Evolutionary conservation across 306 rosid species (phyloP).

Genomic region (Styphnolobium japonicum): DNA sequence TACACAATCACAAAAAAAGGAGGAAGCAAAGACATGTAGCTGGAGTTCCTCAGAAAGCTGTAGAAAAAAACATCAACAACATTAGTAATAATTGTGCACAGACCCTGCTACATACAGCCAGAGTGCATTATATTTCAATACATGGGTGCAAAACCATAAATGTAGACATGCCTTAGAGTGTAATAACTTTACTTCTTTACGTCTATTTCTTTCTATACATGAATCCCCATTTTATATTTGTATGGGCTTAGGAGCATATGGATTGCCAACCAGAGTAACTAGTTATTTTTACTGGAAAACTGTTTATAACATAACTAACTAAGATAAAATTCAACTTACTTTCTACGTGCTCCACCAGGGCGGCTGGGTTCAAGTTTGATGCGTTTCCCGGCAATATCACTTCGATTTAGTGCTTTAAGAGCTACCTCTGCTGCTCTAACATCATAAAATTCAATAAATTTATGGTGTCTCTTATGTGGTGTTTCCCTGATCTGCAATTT

Average conservation of each 20-base stretch:
- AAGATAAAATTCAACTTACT: constrained; percentile 48
- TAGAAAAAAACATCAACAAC: background rate
- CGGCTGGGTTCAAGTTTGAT: constrained; percentile 98
- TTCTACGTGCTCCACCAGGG: constrained; percentile 97
- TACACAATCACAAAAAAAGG: background rate
- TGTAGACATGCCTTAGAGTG: background rate
- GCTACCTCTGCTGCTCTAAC: constrained; percentile 95
- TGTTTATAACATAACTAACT: background rate
- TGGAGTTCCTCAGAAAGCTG: background rate
- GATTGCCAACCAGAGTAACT: background rate
- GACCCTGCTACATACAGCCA: background rate
- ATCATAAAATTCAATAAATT: constrained; percentile 86
- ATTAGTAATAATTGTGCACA: background rate
- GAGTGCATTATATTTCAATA: background rate
- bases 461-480: constrained; percentile 93
- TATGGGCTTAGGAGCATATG: background rate
- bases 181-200: background rate
- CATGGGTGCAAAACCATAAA: background rate
- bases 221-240: background rate
- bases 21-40: background rate
- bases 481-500: constrained; percentile 90
- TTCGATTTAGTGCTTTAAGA: constrained; percentile 78
- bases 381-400: constrained; percentile 96
- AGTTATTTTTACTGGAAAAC: background rate
- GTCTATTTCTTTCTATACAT: background rate